Conservation (phyloP, 176 grass and related monocot species). For the Triticum monococcum region DNA sequence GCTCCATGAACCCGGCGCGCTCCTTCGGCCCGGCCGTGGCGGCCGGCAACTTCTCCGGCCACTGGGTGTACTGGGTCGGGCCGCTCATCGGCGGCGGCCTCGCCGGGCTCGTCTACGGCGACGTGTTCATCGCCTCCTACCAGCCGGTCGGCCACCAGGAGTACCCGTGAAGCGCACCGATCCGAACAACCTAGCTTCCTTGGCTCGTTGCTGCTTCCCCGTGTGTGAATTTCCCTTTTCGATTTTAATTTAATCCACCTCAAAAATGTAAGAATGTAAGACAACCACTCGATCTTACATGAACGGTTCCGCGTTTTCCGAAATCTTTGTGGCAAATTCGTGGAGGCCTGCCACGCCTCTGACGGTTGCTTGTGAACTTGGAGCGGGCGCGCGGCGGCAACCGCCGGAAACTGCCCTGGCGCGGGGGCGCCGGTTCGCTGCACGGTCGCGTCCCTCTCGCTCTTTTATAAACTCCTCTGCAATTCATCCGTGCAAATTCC, state of each 20-base stretch:
- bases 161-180: conserved; percentile 29
- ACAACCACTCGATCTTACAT: not conserved
- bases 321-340: not conserved
- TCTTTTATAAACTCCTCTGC: not conserved
- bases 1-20: conserved; percentile 91
- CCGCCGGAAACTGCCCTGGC: conserved; percentile 26
- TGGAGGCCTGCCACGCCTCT: not conserved
- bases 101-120: conserved; percentile 70
- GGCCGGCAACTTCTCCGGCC: conserved; percentile 72
- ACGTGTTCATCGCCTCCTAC: conserved; percentile 81
- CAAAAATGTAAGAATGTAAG: conserved; percentile 8
- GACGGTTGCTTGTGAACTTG: not conserved
- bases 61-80: conserved; percentile 97
- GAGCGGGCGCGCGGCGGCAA: conserved; percentile 26
- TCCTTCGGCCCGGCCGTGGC: conserved; percentile 80
- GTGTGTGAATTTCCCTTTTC: not conserved
- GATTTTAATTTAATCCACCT: not conserved
- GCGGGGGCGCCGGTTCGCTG: conserved; percentile 30
- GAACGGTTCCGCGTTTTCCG: not conserved
- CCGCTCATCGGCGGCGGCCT: conserved; percentile 80
- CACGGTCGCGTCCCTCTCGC: not conserved
- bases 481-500: not conserved
- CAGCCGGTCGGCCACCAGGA: conserved; percentile 57
- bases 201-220: not conserved
- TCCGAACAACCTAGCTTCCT: not conserved